Percentiles rank a stretch among this genome's conserved stretches.
Conservation (phyloP, 345 rosid species). For the Linum usitatissimum region DNA sequence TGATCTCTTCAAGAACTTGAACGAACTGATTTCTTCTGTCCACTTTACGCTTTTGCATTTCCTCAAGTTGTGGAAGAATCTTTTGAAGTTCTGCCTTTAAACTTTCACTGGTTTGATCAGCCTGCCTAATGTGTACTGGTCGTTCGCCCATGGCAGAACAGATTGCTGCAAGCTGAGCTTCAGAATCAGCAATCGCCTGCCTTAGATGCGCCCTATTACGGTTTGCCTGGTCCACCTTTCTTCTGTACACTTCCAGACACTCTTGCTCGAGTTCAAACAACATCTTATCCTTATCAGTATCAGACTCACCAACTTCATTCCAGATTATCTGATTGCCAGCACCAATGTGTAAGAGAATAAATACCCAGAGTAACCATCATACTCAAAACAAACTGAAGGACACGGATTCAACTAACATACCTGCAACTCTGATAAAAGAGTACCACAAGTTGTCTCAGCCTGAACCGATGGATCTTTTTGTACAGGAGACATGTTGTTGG, state of each 20-base stretch:
- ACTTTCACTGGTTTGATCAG: conserved; percentile 66
- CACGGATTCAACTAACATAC: conserved; percentile 19
- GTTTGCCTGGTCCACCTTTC: conserved; percentile 87
- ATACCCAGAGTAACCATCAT: neutral
- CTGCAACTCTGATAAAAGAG: conserved; percentile 83
- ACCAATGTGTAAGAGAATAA: neutral
- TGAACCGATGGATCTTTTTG: conserved; percentile 44
- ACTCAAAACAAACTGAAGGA: neutral
- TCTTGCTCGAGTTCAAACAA: conserved; percentile 86
- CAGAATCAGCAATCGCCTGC: conserved; percentile 72
- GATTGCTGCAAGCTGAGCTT: conserved; percentile 82
- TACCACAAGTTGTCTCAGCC: conserved; percentile 73
- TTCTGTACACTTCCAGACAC: conserved; percentile 85
- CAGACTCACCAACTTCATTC: conserved; percentile 95
- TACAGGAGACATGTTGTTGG: conserved; percentile 34
- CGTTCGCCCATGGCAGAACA: conserved; percentile 88
- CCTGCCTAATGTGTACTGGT: conserved; percentile 78
- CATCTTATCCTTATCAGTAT: conserved; percentile 77
- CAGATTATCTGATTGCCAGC: conserved; percentile 54
- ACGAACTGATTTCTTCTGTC: conserved; percentile 79
- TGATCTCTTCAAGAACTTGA: conserved; percentile 47
- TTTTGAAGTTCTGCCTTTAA: conserved; percentile 70
- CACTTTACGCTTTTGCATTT: conserved; percentile 62
- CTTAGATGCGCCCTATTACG: conserved; percentile 75
- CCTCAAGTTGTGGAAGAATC: conserved; percentile 78